Evolutionary conservation across 192 early-diverging fungal genomes (phyloP).

Genomic region (Coemansia sp.): DNA sequence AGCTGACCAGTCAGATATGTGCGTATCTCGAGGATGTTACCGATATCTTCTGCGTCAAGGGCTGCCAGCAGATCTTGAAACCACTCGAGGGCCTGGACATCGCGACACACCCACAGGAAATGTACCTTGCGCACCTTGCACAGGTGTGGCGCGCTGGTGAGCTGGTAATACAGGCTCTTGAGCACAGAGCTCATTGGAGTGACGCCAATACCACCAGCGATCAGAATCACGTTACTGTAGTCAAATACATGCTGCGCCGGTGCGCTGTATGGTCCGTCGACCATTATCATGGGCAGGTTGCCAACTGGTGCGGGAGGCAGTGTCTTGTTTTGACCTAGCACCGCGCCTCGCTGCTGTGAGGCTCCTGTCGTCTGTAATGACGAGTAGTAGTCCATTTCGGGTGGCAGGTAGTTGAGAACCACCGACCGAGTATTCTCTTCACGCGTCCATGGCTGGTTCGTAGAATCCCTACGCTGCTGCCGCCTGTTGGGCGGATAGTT

Average conservation of each 20-base stretch:
- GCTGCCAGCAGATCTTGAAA: slow-evolving; percentile 67
- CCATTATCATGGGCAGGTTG: slow-evolving; percentile 59
- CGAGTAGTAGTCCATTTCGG: slow-evolving; percentile 25
- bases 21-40: slow-evolving; percentile 65
- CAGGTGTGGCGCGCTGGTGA: slow-evolving; percentile 23
- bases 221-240: slow-evolving; percentile 63
- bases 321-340: slow-evolving; percentile 14
- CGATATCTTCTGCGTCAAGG: slow-evolving; percentile 62
- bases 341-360: not conserved
- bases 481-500: not conserved
- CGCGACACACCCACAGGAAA: slow-evolving; percentile 72
- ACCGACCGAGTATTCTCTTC: slow-evolving; percentile 5
- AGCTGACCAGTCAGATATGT: slow-evolving; percentile 69
- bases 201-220: slow-evolving; percentile 75
- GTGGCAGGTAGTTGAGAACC: slow-evolving; percentile 27
- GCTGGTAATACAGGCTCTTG: slow-evolving; percentile 66
- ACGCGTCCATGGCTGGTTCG: not conserved
- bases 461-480: slow-evolving; percentile 13
- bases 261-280: slow-evolving; percentile 89
- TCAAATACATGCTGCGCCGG: slow-evolving; percentile 76
- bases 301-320: slow-evolving; percentile 13
- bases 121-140: slow-evolving; percentile 56
- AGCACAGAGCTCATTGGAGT: slow-evolving; percentile 78
- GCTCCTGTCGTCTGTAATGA: not conserved
- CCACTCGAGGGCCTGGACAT: slow-evolving; percentile 68